Evolutionary conservation across 2,329 filamentous ascomycete genomes (phyloP).

Genomic region (Botrytis pseudocinerea): DNA sequence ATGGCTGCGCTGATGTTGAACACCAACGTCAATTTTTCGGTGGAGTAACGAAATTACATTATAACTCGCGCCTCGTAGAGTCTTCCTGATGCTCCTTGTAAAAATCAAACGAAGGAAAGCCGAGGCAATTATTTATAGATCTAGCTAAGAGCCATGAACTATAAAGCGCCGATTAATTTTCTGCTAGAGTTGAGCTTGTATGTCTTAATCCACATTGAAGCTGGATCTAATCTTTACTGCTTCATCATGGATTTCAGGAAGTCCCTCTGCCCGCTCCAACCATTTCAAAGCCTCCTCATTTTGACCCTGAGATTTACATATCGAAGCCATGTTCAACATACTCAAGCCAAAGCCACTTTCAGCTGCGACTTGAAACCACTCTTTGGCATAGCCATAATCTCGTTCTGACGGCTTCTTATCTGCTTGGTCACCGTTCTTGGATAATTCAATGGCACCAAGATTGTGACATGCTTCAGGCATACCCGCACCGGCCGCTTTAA

Average conservation of each 20-base stretch:
- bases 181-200: neutral
- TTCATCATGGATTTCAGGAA: slow-evolving; percentile 6
- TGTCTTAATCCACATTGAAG: neutral
- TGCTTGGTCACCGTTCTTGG: slow-evolving; percentile 24
- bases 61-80: neutral
- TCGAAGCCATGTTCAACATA: slow-evolving; percentile 37
- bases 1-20: neutral
- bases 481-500: slow-evolving; percentile 39
- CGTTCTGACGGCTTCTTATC: slow-evolving; percentile 23
- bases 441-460: slow-evolving; percentile 36
- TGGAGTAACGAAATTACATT: neutral
- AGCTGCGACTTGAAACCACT: slow-evolving; percentile 39
- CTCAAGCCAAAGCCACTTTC: slow-evolving; percentile 33
- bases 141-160: neutral
- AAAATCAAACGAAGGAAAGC: neutral
- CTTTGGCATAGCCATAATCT: slow-evolving; percentile 37
- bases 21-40: neutral
- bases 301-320: slow-evolving; percentile 33
- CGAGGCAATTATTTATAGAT: neutral
- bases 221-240: slow-evolving; percentile 4
- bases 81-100: neutral
- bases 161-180: neutral
- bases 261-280: slow-evolving; percentile 31
- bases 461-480: slow-evolving; percentile 38
- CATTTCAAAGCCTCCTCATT: slow-evolving; percentile 30